phyloP scores from a whole-genome alignment of 306 rosid species.

The Lathyrus aphaca region DNA sequence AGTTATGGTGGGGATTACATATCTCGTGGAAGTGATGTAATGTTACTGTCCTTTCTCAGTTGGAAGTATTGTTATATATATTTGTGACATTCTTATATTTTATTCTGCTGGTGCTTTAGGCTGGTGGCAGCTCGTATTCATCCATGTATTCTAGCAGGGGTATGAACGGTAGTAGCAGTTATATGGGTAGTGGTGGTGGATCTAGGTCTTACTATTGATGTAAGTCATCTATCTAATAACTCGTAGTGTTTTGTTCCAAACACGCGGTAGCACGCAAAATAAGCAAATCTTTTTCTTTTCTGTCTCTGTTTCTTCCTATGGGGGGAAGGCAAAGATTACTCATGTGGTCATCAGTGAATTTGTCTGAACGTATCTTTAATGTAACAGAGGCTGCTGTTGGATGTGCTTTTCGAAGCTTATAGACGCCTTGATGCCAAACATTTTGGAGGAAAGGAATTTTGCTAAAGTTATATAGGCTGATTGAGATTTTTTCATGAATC shows the following conservation, averaged over 20 bases:
- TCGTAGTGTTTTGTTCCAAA: constrained; percentile 12
- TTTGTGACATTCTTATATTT: constrained; percentile 8
- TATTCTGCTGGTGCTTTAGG: constrained; percentile 50
- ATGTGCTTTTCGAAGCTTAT: constrained; percentile 65
- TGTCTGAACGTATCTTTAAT: constrained; percentile 75
- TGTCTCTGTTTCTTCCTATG: constrained; percentile 33
- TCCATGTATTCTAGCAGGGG: constrained; percentile 79
- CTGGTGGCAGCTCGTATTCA: constrained; percentile 78
- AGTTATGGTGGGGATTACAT: constrained; percentile 78
- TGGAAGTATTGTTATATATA: constrained; percentile 9
- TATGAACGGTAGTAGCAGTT: constrained; percentile 72
- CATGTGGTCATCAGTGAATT: constrained; percentile 67
- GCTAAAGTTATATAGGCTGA: constrained; percentile 43
- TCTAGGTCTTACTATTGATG: constrained; percentile 93
- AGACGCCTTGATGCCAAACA: constrained; percentile 48
- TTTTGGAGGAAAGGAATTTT: constrained; percentile 52
- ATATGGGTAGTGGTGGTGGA: constrained; percentile 63
- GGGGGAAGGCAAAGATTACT: constrained; percentile 60
- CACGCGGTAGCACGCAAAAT: too few relatives aligned
- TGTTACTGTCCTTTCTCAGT: constrained; percentile 36
- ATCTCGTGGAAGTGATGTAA: constrained; percentile 86
- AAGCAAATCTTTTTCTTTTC: too few relatives aligned
- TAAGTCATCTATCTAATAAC: constrained; percentile 41
- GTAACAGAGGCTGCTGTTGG: constrained; percentile 73
- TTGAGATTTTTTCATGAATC: constrained; percentile 31